Evolutionary conservation across 352 stramenopile species (phyloP), one percentile per base, ranked within the genome.

Genomic region (Phytophthora brassicae): DNA sequence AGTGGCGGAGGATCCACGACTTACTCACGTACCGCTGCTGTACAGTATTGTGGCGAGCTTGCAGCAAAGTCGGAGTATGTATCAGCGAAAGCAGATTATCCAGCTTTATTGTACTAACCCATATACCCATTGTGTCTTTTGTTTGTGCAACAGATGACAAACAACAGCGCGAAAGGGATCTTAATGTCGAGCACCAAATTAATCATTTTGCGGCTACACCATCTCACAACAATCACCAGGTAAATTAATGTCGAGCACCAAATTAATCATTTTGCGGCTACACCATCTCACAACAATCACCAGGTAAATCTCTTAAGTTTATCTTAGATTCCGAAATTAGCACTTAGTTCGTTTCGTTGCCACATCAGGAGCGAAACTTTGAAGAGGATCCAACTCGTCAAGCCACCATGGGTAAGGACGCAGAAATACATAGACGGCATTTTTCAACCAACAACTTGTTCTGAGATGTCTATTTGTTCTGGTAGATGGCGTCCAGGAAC

Each of bases 1-100:
- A 91, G 84, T 94, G 26, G 52, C 69, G 12, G 77, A 92, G 47
- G 83, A 92, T 31, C 68, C 77, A 7, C 68, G 72, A n/a, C 89
- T 86, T 56, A 68, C 38, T 6, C 79, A 92, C 58, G 71, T 95
- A 1, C 89, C 88, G 28, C 66, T 96, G 35, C 64, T 97, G 12
- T 97, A 96, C 68, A 88, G 82, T 41, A 87, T 96, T 47, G 58
- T 95, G 3, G 66, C 68, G 2, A 75, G 60, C 19, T 50, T 87
- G 22, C 82, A 89, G 46, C 69, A 74, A 47, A 53, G 44, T 20
- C 67, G 60, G 63, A 67, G 69, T 77, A 63, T 42, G 47, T 39
- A 11, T 24, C 17, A 43, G 23, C 17, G 5, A 14, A n/a, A 44
- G 31, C 31, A 6, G 31, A 38, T n/a, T 14, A 44, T 23, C 24